Evolutionary conservation across 1,284 basidiomycete species (phyloP).

Genomic region (Ustilago shanxiensis): DNA sequence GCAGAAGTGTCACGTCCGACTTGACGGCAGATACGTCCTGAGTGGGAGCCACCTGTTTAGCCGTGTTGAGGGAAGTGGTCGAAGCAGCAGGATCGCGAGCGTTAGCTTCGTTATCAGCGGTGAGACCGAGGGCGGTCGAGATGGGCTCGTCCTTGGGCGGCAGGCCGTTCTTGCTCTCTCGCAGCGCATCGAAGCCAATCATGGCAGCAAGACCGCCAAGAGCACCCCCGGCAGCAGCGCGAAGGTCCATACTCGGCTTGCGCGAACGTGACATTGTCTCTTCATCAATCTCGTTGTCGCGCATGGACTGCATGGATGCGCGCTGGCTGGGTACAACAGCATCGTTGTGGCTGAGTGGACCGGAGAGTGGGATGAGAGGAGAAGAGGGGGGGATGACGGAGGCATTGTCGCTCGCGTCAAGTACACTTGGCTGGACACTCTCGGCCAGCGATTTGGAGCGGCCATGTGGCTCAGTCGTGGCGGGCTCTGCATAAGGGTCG

Average conservation of each 20-base stretch:
- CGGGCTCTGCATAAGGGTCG: conserved; percentile 25
- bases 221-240: conserved; percentile 49
- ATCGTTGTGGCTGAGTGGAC: conserved; percentile 52
- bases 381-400: conserved; percentile 43
- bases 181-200: conserved; percentile 51
- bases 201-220: conserved; percentile 52
- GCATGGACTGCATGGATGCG: conserved; percentile 43
- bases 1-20: background rate
- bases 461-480: conserved; percentile 14
- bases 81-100: conserved; percentile 18
- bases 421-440: conserved; percentile 49
- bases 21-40: conserved; percentile 9
- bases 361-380: conserved; percentile 50
- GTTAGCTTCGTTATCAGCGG: conserved; percentile 11
- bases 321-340: conserved; percentile 47
- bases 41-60: conserved; percentile 5
- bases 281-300: conserved; percentile 47
- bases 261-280: conserved; percentile 38
- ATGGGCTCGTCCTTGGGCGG: conserved; percentile 39
- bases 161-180: conserved; percentile 43
- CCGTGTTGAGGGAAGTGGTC: conserved; percentile 28
- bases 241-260: conserved; percentile 47
- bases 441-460: conserved; percentile 46
- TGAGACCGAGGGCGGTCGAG: conserved; percentile 23
- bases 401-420: conserved; percentile 43